Percentiles rank a stretch among this genome's conserved stretches.
phyloP scores from a whole-genome alignment of 179 eudicot species.

The Sideroxylon spinosum region DNA sequence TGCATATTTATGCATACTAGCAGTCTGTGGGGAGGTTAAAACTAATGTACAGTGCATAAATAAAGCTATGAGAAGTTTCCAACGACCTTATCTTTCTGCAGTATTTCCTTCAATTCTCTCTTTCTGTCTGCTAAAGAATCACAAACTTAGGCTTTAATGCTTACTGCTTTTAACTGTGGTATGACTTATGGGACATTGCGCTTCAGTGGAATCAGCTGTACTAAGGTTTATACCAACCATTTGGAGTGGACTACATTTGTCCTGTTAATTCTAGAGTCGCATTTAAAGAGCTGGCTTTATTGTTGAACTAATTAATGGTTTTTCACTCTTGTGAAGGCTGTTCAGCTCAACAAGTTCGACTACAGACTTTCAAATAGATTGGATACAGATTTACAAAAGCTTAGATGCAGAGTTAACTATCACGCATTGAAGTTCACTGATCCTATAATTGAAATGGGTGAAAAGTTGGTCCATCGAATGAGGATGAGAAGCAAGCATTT shows the following conservation, averaged over 20 bases:
- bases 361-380: slow-evolving; percentile 88
- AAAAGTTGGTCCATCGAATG: slow-evolving; percentile 65
- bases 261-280: not conserved
- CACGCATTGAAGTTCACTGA: slow-evolving; percentile 81
- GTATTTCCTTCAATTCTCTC: no score
- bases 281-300: slow-evolving; percentile 8
- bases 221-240: no score
- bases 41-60: no score
- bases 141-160: no score
- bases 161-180: no score
- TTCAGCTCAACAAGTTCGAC: slow-evolving; percentile 89
- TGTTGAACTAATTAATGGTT: slow-evolving; percentile 9
- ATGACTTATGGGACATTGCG: no score
- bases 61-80: no score
- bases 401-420: slow-evolving; percentile 90
- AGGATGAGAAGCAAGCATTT: slow-evolving; percentile 69
- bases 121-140: no score
- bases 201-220: no score
- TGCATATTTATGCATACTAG: no score
- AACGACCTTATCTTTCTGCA: no score
- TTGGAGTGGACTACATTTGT: not conserved
- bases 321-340: slow-evolving; percentile 57
- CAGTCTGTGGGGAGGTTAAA: no score
- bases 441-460: slow-evolving; percentile 73
- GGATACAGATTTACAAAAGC: slow-evolving; percentile 81